Evolutionary conservation across 1,284 basidiomycete genomes (phyloP), one percentile per base, ranked within the genome.

Genomic region (Pascua guehoae): DNA sequence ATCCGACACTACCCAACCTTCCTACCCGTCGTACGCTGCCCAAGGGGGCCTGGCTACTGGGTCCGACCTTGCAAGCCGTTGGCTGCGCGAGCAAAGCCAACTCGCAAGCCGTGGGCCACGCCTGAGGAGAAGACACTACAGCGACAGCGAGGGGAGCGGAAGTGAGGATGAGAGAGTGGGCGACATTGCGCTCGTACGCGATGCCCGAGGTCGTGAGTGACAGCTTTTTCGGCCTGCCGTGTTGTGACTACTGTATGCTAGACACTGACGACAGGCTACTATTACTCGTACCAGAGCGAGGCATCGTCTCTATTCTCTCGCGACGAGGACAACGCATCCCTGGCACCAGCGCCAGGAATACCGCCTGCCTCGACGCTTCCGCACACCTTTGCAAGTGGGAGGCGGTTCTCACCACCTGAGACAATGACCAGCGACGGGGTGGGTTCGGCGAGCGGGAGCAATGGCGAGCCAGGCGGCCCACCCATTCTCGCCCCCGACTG

Each of bases 11-110:
- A 7, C 24, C 24, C 24, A 32, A 32, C 24, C 24, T 32, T 32
- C 24, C 24, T 32, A 32, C 24, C 24, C 24, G 24, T 32, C 24
- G 7, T 32, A 32, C 24, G 24, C 24, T 32, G 7, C 4, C 24
- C 24, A 32, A 32, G 24, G 24, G 24, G 24, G 24, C 24, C 24
- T 4, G 24, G 24, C 24, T 3, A 32, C 24, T 7, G 24, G 24
- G 41, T 70, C 69, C 11, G 85, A 88, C 65, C 82, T 88, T 5
- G 88, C 88, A 0, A 84, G 84, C 5, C 82, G 86, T 43, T 94
- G 91, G 91, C 74, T 94, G 44, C 82, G 83, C 37, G 89, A 92
- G 61, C 91, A 94, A 74, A 88, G 84, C 53, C 82, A 84, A 43
- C 64, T 76, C 17, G 69, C 68, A 4, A 60, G 59, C 46, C 60